Evolutionary conservation across 2,329 filamentous ascomycete genomes (phyloP).

Genomic region (Diaporthe australafricana): DNA sequence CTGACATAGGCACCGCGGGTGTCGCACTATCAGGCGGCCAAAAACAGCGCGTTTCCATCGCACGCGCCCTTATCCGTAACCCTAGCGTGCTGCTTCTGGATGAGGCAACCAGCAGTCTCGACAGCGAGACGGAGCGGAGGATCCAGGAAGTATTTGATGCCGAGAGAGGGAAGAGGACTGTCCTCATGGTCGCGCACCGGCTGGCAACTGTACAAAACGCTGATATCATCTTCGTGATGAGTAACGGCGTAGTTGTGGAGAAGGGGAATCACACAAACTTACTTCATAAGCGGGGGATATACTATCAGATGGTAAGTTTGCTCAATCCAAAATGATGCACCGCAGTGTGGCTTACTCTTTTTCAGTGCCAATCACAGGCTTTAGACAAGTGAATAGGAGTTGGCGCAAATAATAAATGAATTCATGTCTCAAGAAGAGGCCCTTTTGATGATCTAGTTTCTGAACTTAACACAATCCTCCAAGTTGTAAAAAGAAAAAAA

Average conservation of each 20-base stretch:
- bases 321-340: rapidly evolving
- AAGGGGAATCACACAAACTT: constrained; percentile 2
- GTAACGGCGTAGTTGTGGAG: neutral
- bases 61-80: constrained; percentile 34
- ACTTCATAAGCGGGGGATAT: neutral
- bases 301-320: constrained; percentile 5
- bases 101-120: constrained; percentile 14
- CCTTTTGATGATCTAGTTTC: no score
- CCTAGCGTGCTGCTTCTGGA: constrained; percentile 30
- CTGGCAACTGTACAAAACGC: constrained; percentile 8
- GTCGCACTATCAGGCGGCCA: constrained; percentile 35
- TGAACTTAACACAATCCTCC: no score
- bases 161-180: neutral
- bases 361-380: neutral
- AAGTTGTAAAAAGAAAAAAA: no score
- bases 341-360: neutral
- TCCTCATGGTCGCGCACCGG: constrained; percentile 2
- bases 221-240: constrained; percentile 10
- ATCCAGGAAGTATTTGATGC: constrained; percentile 11
- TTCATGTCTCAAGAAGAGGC: no score
- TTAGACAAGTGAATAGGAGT: neutral
- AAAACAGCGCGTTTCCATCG: constrained; percentile 36
- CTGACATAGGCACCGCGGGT: constrained; percentile 31
- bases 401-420: neutral
- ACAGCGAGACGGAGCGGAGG: constrained; percentile 13